Base-by-base conservation (phyloP, 1,139 yeast species). In the Taiozyma sp. region DNA sequence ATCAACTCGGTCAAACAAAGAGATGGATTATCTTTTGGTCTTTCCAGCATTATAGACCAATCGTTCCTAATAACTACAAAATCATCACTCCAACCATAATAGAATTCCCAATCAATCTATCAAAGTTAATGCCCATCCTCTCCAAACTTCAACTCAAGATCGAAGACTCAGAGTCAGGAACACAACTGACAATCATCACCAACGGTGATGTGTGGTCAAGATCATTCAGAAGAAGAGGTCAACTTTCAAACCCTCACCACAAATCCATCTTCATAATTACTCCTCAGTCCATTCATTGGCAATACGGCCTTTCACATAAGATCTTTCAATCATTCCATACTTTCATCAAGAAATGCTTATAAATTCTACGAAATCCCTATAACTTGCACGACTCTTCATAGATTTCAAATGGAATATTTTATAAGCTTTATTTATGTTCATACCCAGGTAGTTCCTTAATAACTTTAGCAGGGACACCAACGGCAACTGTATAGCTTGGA, bases 381-480 rank as follows among this genome's bases (percentile, higher is more conserved):
- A 19, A 16, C 26, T 7, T 24, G 26, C 7, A 24, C 6, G 7
- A 24, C 26, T 24, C 7, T 24, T 7, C 26, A 24, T 24, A 24
- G 7, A 24, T 24, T 3, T 24, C 34, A n/a, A 16, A 26, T 4
- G 5, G 14, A 32, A 28, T n/a, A 35, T 35, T 30, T 14, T 30
- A 7, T 7, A 24, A 43, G 3, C 37, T 44, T 10, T 44, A 48
- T 13, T 39, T 22, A 46, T 47, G 50, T 19, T 45, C 21, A 40
- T 50, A 50, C 4, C 53, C 53, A 14, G 49, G 49, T 26, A 50
- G 16, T 21, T 48, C 60, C 56, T 68, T 74, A 26, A 79, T 60
- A 5, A 81, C 77, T 56, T 64, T 73, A 2, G 80, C 86, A 0
- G 89, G 89, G 24, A 73, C 73, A 0, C 89, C 89, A 13, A 71